These are phyloP conservation scores for Gomphus bonarii DNA, from an alignment of 1,284 basidiomycete genomes.

Conservation along the genomic window DNA sequence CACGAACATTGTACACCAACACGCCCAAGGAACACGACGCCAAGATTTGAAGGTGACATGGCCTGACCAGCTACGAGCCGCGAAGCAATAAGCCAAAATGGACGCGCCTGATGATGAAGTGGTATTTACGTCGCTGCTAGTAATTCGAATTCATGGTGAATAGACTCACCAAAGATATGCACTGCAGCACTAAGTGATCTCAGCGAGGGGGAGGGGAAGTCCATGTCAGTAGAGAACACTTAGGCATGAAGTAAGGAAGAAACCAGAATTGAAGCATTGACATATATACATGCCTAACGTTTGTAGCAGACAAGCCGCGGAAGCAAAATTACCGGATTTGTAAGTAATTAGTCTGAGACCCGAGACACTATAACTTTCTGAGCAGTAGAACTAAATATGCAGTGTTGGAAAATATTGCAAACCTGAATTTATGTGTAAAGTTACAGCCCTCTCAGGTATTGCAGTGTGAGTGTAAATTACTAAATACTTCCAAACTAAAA, in stretches of 20 bases:
- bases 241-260: conserved; percentile 1
- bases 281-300: not conserved
- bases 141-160: not conserved
- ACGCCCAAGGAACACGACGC: conserved; percentile 10
- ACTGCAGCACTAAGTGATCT: conserved; percentile 5
- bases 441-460: too few relatives aligned
- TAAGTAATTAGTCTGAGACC: not conserved
- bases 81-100: conserved; percentile 10
- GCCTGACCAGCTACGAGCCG: not conserved
- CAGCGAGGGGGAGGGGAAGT: not conserved
- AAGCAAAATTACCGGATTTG: not conserved
- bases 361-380: not conserved
- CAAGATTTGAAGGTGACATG: conserved; percentile 4
- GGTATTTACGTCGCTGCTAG: not conserved
- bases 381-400: too few relatives aligned
- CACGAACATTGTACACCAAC: conserved; percentile 7
- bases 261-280: not conserved
- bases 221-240: not conserved
- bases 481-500: too few relatives aligned
- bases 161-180: conserved; percentile 6
- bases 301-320: too few relatives aligned
- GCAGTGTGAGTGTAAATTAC: too few relatives aligned
- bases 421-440: too few relatives aligned
- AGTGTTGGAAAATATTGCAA: too few relatives aligned
- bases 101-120: conserved; percentile 5